phyloP scores from a whole-genome alignment of 208 protist genomes.

The Naegleria fowleri region DNA sequence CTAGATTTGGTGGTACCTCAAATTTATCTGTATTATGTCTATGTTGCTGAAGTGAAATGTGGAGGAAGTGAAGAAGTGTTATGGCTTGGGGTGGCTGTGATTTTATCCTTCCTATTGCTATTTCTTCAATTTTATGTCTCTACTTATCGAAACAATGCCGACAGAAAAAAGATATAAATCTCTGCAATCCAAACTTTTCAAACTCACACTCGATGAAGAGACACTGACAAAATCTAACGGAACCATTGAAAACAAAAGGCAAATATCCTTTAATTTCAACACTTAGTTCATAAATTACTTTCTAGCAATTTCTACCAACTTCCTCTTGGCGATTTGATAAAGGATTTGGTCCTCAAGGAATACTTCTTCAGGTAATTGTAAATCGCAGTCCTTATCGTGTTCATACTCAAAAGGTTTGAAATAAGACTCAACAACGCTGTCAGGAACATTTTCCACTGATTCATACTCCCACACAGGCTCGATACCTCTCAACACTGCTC shows the following conservation, averaged over 20 bases:
- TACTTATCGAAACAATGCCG: background rate
- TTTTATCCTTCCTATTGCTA: background rate
- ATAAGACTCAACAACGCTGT: background rate
- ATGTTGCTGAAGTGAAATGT: background rate
- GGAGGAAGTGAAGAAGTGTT: background rate
- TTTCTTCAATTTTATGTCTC: background rate
- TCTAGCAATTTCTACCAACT: background rate
- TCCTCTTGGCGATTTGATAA: background rate
- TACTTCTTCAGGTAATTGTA: background rate
- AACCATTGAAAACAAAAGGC: background rate
- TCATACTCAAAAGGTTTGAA: background rate
- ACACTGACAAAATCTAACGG: too few species aligned
- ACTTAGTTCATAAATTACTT: background rate
- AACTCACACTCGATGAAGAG: too few species aligned
- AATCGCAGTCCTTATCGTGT: background rate
- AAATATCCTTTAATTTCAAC: background rate
- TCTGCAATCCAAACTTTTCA: too few species aligned
- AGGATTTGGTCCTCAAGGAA: background rate
- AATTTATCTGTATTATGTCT: background rate
- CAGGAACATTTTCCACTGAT: background rate
- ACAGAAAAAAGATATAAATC: background rate
- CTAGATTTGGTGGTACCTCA: background rate
- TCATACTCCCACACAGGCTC: background rate
- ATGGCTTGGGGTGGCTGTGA: background rate
- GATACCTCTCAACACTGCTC: background rate